Base-by-base conservation (phyloP, 371 early-diverging fungal species). In the Globomyces sp. region DNA sequence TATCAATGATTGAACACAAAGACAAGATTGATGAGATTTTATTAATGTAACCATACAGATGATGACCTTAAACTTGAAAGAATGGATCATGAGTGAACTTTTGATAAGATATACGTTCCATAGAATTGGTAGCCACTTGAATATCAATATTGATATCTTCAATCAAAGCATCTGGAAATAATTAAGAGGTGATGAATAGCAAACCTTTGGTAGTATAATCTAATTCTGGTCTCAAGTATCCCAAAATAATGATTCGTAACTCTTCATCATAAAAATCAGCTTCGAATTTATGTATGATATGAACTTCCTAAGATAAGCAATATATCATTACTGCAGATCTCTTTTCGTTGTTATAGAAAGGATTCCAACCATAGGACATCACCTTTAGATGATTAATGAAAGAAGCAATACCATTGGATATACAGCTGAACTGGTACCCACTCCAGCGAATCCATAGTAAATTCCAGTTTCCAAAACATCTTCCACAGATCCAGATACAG, bases 321-420 rank as follows among this genome's bases (percentile, higher is more conserved):
- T 73, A 80, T 89, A 91, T 24, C 24, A 24, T 24, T 24, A 24
- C 24, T 57, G 94, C 96, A 36, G 95, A 93, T 52, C 90, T 85
- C 80, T 94, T 92, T 72, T 95, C 92, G 77, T 98, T 98, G 72
- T 98, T 90, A 76, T 93, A 99, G 74, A 86, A 97, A 37, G 98
- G 98, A 75, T 99, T 99, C 98, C 98, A 99, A 34, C 99, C 99
- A 57, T 93, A 86, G 67, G 94, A 93, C 61, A 47, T 47, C 44
- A 24, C 24, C 24, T 24, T 24, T 24, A 24, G 24, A 49, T 49
- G 49, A 49, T 11, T 13, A 11, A 11, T 11, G 11, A 95, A 96
- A 95, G 42, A 96, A 97, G 24, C 24, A 24, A 24, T 24, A 24
- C 24, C 97, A 98, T 97, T 1, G 95, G 95, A 69, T 87, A 87